These are phyloP conservation scores for Agrocybe chaxingu DNA, from an alignment of 768 basidiomycete genomes.

Conservation along the genomic window DNA sequence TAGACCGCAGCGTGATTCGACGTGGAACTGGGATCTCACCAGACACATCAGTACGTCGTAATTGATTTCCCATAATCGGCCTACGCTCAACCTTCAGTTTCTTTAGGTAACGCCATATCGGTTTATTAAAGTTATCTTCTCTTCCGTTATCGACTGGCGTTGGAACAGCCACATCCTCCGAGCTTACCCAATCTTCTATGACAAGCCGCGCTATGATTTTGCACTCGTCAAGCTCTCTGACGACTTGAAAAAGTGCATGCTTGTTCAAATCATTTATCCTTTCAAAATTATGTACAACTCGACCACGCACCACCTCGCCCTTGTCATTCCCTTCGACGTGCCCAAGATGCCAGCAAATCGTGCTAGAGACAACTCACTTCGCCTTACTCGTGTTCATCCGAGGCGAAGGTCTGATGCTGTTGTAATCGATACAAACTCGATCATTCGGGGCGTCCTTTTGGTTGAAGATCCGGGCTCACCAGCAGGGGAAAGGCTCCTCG, in stretches of 20 bases:
- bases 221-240: constrained; percentile 10
- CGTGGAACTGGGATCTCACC: neutral
- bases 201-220: constrained; percentile 20
- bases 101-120: constrained; percentile 20
- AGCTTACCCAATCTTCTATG: constrained; percentile 27
- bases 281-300: constrained; percentile 24
- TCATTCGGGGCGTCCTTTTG: neutral
- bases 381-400: neutral
- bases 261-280: constrained; percentile 5
- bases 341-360: neutral
- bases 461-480: neutral
- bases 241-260: constrained; percentile 1
- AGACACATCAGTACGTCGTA: constrained; percentile 1
- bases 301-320: neutral
- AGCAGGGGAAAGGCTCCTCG: neutral
- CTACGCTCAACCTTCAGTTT: neutral
- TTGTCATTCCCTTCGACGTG: constrained; percentile 2
- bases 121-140: constrained; percentile 25
- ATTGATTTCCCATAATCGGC: neutral
- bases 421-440: constrained; percentile 1
- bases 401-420: neutral
- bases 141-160: constrained; percentile 24
- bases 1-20: neutral
- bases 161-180: constrained; percentile 22
- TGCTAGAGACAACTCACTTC: neutral